phyloP scores from a whole-genome alignment of 139 green algal genomes.

The Medakamo hakoo region DNA sequence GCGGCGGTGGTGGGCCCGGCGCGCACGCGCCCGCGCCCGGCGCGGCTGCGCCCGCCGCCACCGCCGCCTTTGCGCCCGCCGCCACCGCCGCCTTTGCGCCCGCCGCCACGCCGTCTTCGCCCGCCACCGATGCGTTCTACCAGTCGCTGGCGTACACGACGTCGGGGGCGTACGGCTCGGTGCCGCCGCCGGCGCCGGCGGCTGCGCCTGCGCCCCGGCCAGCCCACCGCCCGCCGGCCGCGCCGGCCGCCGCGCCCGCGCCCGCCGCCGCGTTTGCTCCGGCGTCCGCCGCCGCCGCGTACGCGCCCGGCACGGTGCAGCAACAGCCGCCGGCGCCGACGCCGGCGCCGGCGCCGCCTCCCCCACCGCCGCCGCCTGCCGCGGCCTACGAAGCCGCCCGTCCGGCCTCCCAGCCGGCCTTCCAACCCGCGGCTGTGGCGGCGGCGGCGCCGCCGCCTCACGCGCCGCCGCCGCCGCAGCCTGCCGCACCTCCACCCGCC shows the following conservation, averaged over 20 bases:
- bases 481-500: no score
- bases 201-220: neutral
- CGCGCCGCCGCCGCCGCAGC: no score
- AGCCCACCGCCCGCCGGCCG: no score
- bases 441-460: no score
- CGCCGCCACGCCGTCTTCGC: neutral
- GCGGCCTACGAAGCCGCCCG: no score
- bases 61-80: neutral
- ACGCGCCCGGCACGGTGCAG: neutral
- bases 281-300: neutral
- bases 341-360: neutral
- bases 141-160: neutral
- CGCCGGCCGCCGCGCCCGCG: neutral
- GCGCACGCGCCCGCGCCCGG: no score
- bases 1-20: neutral
- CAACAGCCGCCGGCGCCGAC: neutral
- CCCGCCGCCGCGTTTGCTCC: neutral
- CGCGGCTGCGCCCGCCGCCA: neutral
- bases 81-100: neutral
- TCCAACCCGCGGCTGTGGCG: no score
- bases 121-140: neutral
- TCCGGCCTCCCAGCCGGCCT: no score
- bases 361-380: no score
- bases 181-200: slow-evolving; percentile 3
- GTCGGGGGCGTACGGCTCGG: slow-evolving; percentile 5